Evolutionary conservation across 108 stramenopile species (phyloP).

Genomic region (Conticribra guillardii): DNA sequence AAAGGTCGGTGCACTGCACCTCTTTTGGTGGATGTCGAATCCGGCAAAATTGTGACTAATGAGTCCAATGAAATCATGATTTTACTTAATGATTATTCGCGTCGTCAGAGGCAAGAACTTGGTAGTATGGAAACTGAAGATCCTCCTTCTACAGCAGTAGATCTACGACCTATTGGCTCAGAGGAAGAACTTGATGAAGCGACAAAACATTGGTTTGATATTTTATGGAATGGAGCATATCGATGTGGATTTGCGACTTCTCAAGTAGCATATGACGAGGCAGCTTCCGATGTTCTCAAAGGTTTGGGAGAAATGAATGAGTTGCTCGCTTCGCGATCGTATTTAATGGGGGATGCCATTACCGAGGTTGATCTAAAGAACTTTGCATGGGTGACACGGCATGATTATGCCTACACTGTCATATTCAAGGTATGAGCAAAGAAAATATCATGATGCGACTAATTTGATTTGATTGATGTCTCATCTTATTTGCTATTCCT

Average conservation of each 20-base stretch:
- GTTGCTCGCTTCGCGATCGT: conserved; percentile 52
- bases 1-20: conserved; percentile 90
- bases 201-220: conserved; percentile 84
- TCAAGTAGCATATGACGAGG: conserved; percentile 82
- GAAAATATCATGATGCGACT: too few species aligned
- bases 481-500: too few species aligned
- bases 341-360: conserved; percentile 59
- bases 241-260: conserved; percentile 87
- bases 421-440: too few species aligned
- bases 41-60: conserved; percentile 83
- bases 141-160: conserved; percentile 25
- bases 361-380: conserved; percentile 81
- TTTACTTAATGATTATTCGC: conserved; percentile 71
- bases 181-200: conserved; percentile 62
- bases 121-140: neutral
- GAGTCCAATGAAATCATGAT: conserved; percentile 88
- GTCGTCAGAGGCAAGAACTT: conserved; percentile 28
- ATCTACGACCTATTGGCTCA: conserved; percentile 78
- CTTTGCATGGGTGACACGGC: conserved; percentile 80
- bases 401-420: conserved; percentile 83
- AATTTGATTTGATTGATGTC: too few species aligned
- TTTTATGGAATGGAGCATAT: conserved; percentile 86
- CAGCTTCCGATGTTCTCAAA: conserved; percentile 60
- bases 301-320: conserved; percentile 66
- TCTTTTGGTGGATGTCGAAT: conserved; percentile 77